Base-by-base conservation (phyloP, 441 rosid species). In the Viola pubescens region DNA sequence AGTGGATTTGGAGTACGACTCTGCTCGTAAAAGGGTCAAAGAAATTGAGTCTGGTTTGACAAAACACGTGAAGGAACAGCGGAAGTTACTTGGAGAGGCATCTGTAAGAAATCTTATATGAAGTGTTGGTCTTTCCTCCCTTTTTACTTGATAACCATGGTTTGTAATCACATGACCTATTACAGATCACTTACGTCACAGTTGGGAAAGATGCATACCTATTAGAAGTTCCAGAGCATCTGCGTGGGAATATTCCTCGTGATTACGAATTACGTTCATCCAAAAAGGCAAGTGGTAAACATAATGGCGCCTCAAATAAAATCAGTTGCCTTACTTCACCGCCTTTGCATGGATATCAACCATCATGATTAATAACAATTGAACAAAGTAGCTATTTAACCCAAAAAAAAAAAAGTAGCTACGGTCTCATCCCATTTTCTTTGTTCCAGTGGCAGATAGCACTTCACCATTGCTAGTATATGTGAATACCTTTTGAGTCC, bases 211-310 rank as follows among this genome's bases (percentile, higher is more conserved):
- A 94, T 4, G 73, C 77, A 44, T 87, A 90, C 72, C 79, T 94
- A 42, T 75, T 88, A 77, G 97, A 94, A 81, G 85, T 94, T 68
- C 89, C 94, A 37, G 97, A 91, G 67, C 80, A 81, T 70, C 70
- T 90, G 76, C 72, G 79, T 11, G 85, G 83, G 57, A 82, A 70
- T 69, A 75, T 94, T 77, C 94, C 99, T 70, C 81, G 58, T 40
- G 91, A 85, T 72, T 94, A 90, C 70, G 99, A 94, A 77, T 63
- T 88, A 65, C 88, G 95, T 58, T 90, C 99, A 68, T 94, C 99
- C 51, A 94, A 82, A 80, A 94, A 90, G 91, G 99, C 91, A 72
- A 56, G 47, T 42, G n/a, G 9, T 54, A 46, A 43, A 16, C 49
- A 26, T n/a, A 11, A 11, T 4, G 42, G 37, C 19, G 5, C 43